Evolutionary conservation across 441 rosid species (phyloP).

Genomic region (Breynia disticha): DNA sequence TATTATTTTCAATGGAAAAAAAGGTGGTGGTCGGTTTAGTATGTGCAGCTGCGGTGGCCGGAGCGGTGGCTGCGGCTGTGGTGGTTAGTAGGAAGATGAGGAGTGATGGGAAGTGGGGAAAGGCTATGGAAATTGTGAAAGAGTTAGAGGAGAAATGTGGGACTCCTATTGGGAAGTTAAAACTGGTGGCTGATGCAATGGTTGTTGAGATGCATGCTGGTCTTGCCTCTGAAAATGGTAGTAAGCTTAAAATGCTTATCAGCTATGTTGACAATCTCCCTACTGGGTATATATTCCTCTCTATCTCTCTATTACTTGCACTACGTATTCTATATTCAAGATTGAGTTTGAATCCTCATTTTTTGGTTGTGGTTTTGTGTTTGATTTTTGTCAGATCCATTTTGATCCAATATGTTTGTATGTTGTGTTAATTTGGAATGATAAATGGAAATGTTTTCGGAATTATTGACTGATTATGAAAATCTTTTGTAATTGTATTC

Average conservation of each 20-base stretch:
- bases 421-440: no score
- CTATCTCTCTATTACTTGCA: not conserved
- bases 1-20: conserved; percentile 34
- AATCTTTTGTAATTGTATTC: no score
- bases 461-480: no score
- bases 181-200: conserved; percentile 92
- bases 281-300: conserved; percentile 47
- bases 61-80: conserved; percentile 45
- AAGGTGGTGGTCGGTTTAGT: conserved; percentile 52
- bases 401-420: no score
- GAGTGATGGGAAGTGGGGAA: conserved; percentile 52
- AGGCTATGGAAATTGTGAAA: conserved; percentile 53
- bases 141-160: conserved; percentile 74
- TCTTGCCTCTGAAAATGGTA: conserved; percentile 94
- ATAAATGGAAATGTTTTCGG: no score
- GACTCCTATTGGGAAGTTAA: conserved; percentile 54
- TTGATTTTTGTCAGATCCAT: not conserved
- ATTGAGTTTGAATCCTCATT: not conserved
- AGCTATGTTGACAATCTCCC: conserved; percentile 95
- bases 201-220: conserved; percentile 97
- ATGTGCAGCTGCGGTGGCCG: conserved; percentile 54
- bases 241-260: conserved; percentile 94
- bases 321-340: not conserved
- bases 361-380: not conserved
- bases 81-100: conserved; percentile 43